phyloP scores from a whole-genome alignment of 768 basidiomycete genomes.

The Tylopilus rubrobrunneus region DNA sequence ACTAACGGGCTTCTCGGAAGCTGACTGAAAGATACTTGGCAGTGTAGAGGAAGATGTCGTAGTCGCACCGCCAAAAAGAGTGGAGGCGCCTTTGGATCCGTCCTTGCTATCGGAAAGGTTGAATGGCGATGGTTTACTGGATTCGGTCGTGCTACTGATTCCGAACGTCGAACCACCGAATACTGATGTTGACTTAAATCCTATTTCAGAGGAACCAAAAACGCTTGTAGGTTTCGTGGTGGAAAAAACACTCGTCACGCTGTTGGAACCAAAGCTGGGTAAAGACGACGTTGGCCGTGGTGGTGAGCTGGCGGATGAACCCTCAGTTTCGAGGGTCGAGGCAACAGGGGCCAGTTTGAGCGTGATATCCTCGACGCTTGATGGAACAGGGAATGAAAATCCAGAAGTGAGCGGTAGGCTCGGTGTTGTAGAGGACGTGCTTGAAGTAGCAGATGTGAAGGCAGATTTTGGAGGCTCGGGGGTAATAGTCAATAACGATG shows the following conservation, averaged over 20 bases:
- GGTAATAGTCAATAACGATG: slow-evolving; percentile 10
- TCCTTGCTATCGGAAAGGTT: slow-evolving; percentile 13
- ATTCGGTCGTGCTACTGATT: slow-evolving; percentile 9
- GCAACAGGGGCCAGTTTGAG: slow-evolving; percentile 4
- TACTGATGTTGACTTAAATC: slow-evolving; percentile 21
- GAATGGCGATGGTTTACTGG: slow-evolving; percentile 12
- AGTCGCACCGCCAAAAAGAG: slow-evolving; percentile 19
- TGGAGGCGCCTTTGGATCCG: slow-evolving; percentile 8
- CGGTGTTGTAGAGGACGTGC: too few species aligned
- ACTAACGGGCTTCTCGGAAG: slow-evolving; percentile 24
- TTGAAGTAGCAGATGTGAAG: slow-evolving; percentile 23
- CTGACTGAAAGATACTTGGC: slow-evolving; percentile 19
- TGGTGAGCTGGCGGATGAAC: neutral
- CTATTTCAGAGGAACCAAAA: slow-evolving; percentile 19
- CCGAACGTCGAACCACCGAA: slow-evolving; percentile 29
- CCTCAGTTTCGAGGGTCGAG: slow-evolving; percentile 12
- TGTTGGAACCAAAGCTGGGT: slow-evolving; percentile 15
- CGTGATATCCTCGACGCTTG: slow-evolving; percentile 5
- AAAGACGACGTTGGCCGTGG: slow-evolving; percentile 10
- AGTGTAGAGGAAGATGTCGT: slow-evolving; percentile 9
- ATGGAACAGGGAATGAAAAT: neutral
- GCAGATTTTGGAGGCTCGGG: slow-evolving; percentile 27
- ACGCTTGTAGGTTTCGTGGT: slow-evolving; percentile 12
- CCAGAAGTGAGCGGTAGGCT: too few species aligned
- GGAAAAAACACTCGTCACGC: slow-evolving; percentile 23